Conservation (phyloP, 2,329 filamentous ascomycete species). For the Arthrobotrys sphaeroides region DNA sequence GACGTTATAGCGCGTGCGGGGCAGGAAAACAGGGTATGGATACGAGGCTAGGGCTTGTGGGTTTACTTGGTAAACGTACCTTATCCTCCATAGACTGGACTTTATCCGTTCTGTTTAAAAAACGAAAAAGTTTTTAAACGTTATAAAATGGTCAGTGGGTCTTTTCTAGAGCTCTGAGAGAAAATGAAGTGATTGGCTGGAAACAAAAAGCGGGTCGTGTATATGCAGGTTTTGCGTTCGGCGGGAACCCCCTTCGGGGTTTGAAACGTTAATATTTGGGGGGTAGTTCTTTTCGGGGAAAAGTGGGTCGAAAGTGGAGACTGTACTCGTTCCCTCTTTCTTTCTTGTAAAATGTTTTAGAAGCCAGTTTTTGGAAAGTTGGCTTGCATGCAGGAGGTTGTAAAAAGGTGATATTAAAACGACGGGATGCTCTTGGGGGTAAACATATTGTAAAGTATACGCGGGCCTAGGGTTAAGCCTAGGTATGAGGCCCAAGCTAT, state of each 20-base stretch:
- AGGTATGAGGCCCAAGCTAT: too few species aligned
- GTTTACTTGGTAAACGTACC: constrained; percentile 25
- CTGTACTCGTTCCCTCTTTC: background rate
- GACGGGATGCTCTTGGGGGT: background rate
- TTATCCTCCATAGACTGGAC: constrained; percentile 52
- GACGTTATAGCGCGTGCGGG: background rate
- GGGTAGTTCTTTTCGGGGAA: background rate
- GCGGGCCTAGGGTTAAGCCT: too few species aligned
- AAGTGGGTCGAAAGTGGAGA: constrained; percentile 14
- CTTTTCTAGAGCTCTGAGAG: background rate
- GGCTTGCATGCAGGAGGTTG: background rate
- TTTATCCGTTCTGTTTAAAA: constrained; percentile 54
- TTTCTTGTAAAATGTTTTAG: constrained; percentile 14
- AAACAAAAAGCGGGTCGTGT: background rate
- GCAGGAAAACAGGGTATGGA: background rate
- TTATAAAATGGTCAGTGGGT: constrained; percentile 16
- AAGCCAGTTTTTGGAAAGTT: background rate
- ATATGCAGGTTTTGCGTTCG: constrained; percentile 13
- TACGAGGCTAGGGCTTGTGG: background rate
- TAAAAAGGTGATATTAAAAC: background rate
- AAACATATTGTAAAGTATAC: too few species aligned
- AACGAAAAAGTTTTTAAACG: constrained; percentile 10
- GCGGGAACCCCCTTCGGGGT: background rate
- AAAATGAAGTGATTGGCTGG: background rate
- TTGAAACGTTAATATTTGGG: constrained; percentile 6